Conservation (phyloP, 2,329 filamentous ascomycete species). For the Hymenoscyphus scutula region DNA sequence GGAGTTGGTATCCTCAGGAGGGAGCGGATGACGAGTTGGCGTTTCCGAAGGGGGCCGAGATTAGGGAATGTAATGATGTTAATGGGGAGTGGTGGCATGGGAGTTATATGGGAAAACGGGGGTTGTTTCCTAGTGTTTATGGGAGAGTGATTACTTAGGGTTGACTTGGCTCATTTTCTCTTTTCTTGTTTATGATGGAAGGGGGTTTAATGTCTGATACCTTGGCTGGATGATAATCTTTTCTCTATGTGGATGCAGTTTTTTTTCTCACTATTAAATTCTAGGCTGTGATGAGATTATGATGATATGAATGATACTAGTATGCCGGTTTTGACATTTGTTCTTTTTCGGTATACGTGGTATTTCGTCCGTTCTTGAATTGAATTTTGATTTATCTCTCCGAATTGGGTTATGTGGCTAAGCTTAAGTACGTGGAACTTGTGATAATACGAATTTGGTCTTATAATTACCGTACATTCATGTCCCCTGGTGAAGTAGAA, state of each 20-base stretch:
- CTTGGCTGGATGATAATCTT: background rate
- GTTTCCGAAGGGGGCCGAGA: conserved; percentile 80
- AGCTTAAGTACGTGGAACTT: too few species aligned
- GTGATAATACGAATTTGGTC: too few species aligned
- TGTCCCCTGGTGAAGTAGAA: too few species aligned
- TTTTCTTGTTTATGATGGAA: background rate
- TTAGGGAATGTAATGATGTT: conserved; percentile 79
- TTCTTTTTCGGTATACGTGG: background rate
- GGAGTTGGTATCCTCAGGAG: conserved; percentile 73
- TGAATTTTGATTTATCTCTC: too few species aligned
- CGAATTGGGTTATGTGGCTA: too few species aligned
- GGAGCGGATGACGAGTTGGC: conserved; percentile 68
- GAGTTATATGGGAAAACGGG: conserved; percentile 75
- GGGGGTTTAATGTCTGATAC: background rate
- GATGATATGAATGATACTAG: background rate
- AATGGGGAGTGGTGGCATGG: conserved; percentile 92
- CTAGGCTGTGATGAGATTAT: background rate
- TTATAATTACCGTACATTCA: too few species aligned
- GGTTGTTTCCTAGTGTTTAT: conserved; percentile 79
- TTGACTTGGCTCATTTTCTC: too few species aligned
- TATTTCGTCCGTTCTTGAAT: too few species aligned
- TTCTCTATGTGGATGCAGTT: too few species aligned
- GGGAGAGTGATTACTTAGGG: conserved; percentile 49
- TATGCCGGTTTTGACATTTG: background rate
- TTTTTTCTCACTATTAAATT: background rate